phyloP scores from a whole-genome alignment of 257 asterid species.

The Petunia axillaris region DNA sequence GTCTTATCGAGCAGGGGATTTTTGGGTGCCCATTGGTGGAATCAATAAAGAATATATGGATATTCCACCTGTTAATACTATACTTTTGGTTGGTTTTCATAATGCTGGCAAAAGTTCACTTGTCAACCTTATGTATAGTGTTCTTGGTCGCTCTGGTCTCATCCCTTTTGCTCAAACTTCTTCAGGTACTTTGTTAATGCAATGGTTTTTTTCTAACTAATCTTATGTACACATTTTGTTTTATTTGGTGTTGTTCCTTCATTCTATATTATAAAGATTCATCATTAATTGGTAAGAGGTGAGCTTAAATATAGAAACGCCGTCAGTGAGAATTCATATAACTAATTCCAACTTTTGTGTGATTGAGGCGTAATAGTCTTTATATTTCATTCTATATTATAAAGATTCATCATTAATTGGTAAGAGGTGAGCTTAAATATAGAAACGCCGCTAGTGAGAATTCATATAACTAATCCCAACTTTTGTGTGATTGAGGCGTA shows the following conservation, averaged over 20 bases:
- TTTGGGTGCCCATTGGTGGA: conserved; percentile 42
- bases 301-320: no score
- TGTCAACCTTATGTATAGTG: conserved; percentile 41
- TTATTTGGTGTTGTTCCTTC: not conserved
- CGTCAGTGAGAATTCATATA: no score
- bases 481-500: no score
- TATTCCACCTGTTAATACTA: conserved; percentile 35
- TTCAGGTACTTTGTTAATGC: conserved; percentile 23
- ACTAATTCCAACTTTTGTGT: no score
- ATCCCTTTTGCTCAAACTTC: conserved; percentile 40
- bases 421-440: no score
- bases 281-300: no score
- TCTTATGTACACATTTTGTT: not conserved
- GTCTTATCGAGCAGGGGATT: conserved; percentile 28
- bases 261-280: no score
- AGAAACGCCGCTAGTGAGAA: no score
- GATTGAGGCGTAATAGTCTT: no score
- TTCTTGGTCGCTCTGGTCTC: conserved; percentile 38
- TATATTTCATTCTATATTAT: no score
- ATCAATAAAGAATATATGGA: conserved; percentile 33
- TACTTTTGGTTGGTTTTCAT: conserved; percentile 39
- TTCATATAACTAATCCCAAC: no score
- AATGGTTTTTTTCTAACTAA: not conserved
- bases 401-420: no score
- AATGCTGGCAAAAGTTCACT: conserved; percentile 47